These are phyloP conservation scores for Withania somnifera DNA, from an alignment of 305 asterid genomes.

Conservation along the genomic window DNA sequence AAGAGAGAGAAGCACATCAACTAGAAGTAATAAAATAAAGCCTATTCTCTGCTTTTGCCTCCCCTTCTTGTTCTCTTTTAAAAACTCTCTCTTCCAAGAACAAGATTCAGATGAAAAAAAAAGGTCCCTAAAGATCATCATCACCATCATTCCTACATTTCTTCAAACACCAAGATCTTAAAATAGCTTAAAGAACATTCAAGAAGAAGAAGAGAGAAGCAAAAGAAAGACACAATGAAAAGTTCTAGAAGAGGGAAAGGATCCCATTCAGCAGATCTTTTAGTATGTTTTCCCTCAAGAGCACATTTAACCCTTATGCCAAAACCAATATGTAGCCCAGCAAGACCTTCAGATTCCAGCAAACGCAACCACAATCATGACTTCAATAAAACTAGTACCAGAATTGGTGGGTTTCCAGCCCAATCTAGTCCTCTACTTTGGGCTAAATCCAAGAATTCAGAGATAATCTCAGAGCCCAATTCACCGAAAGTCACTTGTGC, in stretches of 20 bases:
- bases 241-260: slow-evolving; percentile 56
- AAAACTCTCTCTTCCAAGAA: slow-evolving; percentile 8
- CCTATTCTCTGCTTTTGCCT: slow-evolving; percentile 6
- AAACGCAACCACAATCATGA: slow-evolving; percentile 28
- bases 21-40: slow-evolving; percentile 22
- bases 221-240: slow-evolving; percentile 26
- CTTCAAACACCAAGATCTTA: slow-evolving; percentile 7
- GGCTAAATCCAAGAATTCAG: slow-evolving; percentile 41
- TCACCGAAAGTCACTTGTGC: slow-evolving; percentile 90
- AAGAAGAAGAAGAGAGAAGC: background rate
- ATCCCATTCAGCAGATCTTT: slow-evolving; percentile 64
- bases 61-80: background rate
- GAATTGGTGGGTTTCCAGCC: slow-evolving; percentile 13
- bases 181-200: background rate
- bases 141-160: background rate
- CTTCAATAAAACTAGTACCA: slow-evolving; percentile 17
- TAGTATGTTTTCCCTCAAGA: slow-evolving; percentile 80
- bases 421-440: slow-evolving; percentile 40
- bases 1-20: slow-evolving; percentile 8
- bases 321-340: slow-evolving; percentile 72
- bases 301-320: slow-evolving; percentile 71
- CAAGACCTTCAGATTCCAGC: slow-evolving; percentile 36
- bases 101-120: background rate
- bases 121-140: background rate
- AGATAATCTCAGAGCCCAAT: slow-evolving; percentile 50